These are phyloP conservation scores for Leccinum disarticulatum DNA, from an alignment of 768 basidiomycete species.

Conservation along the genomic window DNA sequence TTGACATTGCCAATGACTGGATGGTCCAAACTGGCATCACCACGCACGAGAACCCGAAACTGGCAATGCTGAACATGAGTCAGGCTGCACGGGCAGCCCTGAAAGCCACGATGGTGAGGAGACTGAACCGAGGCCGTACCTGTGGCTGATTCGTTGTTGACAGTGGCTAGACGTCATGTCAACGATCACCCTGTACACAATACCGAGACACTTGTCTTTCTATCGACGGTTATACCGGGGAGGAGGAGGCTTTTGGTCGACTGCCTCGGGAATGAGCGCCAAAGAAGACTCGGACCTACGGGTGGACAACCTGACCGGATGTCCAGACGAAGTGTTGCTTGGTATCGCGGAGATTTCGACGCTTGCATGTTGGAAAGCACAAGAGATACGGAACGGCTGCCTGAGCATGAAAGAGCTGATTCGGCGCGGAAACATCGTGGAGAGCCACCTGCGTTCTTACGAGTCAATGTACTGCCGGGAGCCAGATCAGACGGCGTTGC, in stretches of 20 bases:
- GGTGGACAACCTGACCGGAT: conserved; percentile 72
- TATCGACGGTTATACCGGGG: conserved; percentile 67
- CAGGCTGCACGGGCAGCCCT: conserved; percentile 56
- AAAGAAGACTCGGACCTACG: conserved; percentile 47
- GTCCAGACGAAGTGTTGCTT: conserved; percentile 76
- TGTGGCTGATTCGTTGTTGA: conserved; percentile 18
- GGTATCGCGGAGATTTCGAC: conserved; percentile 73
- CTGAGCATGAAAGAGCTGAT: conserved; percentile 76
- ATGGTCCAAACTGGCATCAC: conserved; percentile 63
- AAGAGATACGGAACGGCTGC: conserved; percentile 60
- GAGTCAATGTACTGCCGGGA: conserved; percentile 32
- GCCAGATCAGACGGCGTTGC: conserved; percentile 38
- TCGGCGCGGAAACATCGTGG: conserved; percentile 68
- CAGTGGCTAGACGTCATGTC: conserved; percentile 83
- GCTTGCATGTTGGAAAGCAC: conserved; percentile 72
- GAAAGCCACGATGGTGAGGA: conserved; percentile 70
- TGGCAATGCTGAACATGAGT: conserved; percentile 55
- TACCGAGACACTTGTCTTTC: conserved; percentile 64
- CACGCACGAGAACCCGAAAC: conserved; percentile 61
- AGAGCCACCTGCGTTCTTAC: conserved; percentile 56
- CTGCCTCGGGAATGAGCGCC: conserved; percentile 26
- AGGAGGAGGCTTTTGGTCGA: conserved; percentile 46
- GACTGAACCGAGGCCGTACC: not conserved
- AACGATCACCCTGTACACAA: conserved; percentile 56
- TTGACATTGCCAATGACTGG: conserved; percentile 77